Base-by-base conservation (phyloP, 441 rosid species). In the Pelargonium australe region DNA sequence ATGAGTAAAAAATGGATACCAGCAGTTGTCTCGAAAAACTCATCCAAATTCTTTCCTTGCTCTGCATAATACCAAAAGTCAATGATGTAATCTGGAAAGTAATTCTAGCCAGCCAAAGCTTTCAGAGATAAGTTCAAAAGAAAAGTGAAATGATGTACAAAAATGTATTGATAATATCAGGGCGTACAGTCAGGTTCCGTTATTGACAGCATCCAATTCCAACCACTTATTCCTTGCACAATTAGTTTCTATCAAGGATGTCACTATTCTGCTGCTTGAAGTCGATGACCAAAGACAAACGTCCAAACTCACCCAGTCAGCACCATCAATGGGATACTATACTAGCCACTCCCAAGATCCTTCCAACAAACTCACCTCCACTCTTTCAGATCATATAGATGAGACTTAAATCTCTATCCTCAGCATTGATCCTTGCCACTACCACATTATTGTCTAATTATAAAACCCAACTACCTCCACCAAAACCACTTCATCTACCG, bases 21-120 rank as follows among this genome's bases (percentile, higher is more conserved):
- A 64, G 89, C 84, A 31, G 98, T 89, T 72, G 98, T 88, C 78
- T 75, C 78, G 72, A 93, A 93, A 84, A 93, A 93, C 83, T 93
- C 98, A 0, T 86, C 83, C 37, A 86, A 73, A 81, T 86, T 84
- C 77, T 69, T 84, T 71, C 88, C 93, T 89, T 93, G 96, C 75
- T 81, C 98, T 93, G 89, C 82, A 65, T 8, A 67, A 77, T 78
- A 55, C 69, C 64, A 53, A 70, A 41, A 83, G 71, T 63, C 63
- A 64, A 17, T 51, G 61, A 51, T n/a, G 25, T 23, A 43, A 69
- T 43, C 37, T 51, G 40, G 58, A 4, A 51, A 51, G 58, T 0
- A 51, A 51, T 23, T 23, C 25, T 23, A 23, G 25, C 25, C 25
- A 23, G 25, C 25, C 25, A n/a, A n/a, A 23, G 25, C 25, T 23